phyloP scores from a whole-genome alignment of 169 alveolate species.

The Theileria parva region DNA sequence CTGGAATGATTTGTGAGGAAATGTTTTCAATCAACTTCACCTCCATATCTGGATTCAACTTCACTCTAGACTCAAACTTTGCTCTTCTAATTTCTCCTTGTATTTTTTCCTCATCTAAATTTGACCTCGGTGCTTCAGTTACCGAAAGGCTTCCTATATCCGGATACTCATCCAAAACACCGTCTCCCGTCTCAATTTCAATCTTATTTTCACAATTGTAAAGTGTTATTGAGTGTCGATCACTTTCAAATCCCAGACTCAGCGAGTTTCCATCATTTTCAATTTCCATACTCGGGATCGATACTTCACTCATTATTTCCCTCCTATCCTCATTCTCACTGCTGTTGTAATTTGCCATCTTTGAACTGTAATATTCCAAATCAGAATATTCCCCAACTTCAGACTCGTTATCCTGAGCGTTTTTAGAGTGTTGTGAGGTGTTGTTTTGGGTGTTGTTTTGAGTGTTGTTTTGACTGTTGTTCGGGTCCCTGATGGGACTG shows the following conservation, averaged over 20 bases:
- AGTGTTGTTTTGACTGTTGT: not conserved
- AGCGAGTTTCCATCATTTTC: not conserved
- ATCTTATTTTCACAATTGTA: no score
- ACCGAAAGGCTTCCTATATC: no score
- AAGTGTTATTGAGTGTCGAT: no score
- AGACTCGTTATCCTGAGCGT: not conserved
- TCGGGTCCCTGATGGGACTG: no score
- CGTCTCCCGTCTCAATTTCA: no score
- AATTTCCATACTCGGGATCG: not conserved
- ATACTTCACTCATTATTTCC: not conserved
- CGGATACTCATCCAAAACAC: no score
- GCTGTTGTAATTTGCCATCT: constrained; percentile 4
- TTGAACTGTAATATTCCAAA: not conserved
- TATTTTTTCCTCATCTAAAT: not conserved
- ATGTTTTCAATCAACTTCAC: not conserved
- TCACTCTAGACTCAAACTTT: not conserved
- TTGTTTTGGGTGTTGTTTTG: not conserved
- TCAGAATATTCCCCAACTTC: not conserved
- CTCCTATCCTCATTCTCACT: not conserved
- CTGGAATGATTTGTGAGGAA: not conserved
- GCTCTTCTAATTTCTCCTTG: not conserved
- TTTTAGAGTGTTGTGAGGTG: not conserved
- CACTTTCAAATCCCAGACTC: no score
- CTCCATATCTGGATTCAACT: constrained; percentile 2
- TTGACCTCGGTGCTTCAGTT: no score